A percentile compares a stretch with the other conserved stretches of the same genome.
Conservation (phyloP, 225 moss, liverwort and hornwort genomes). For the Takakia lepidozioides region DNA sequence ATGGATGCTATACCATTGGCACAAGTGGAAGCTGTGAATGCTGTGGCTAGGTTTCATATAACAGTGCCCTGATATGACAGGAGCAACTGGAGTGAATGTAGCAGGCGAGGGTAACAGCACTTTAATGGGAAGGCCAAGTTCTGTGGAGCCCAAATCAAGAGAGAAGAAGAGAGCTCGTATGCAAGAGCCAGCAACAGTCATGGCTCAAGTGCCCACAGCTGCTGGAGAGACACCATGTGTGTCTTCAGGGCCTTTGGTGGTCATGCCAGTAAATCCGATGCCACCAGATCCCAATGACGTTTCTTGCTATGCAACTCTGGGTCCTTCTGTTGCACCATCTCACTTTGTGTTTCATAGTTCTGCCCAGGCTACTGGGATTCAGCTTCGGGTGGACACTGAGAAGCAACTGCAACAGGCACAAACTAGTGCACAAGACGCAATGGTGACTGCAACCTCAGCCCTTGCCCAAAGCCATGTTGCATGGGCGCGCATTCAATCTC, state of each 20-base stretch:
- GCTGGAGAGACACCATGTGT: slow-evolving; percentile 4
- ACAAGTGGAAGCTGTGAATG: no score
- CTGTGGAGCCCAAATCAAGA: slow-evolving; percentile 13
- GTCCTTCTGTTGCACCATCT: slow-evolving; percentile 3
- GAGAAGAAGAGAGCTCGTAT: slow-evolving; percentile 12
- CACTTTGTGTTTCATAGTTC: slow-evolving; percentile 5
- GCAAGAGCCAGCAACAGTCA: slow-evolving; percentile 11
- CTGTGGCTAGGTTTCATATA: no score
- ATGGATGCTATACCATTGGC: no score
- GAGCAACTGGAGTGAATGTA: no score
- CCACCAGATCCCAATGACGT: neutral
- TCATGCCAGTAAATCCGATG: neutral
- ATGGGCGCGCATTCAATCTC: slow-evolving; percentile 24
- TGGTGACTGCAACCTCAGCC: slow-evolving; percentile 18
- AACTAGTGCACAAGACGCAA: slow-evolving; percentile 28
- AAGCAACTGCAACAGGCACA: slow-evolving; percentile 23
- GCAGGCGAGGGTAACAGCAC: neutral
- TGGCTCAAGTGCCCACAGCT: slow-evolving; percentile 8
- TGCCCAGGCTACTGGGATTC: slow-evolving; percentile 2
- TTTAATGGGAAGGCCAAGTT: neutral
- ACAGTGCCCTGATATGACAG: no score
- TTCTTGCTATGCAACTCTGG: slow-evolving; percentile 1
- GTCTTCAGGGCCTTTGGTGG: slow-evolving; percentile 7
- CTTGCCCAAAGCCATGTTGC: slow-evolving; percentile 23
- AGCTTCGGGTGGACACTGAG: slow-evolving; percentile 6